Conservation (phyloP, 345 rosid genomes). For the Ceriops decandra region DNA sequence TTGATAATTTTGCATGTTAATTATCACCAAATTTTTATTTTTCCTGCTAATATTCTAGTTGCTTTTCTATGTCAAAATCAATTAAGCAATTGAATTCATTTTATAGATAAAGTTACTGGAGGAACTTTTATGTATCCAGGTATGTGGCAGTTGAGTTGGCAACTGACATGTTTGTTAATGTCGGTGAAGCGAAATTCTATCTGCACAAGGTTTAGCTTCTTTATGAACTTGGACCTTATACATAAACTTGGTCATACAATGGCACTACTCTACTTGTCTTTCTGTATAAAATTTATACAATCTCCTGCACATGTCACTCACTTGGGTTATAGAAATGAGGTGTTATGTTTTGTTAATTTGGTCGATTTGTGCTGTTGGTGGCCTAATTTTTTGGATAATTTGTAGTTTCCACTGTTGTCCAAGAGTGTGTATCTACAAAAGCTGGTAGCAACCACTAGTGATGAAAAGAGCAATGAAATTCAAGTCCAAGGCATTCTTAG, state of each 20-base stretch:
- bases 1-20: too few species aligned
- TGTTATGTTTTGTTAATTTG: not conserved
- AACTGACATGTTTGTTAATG: constrained; percentile 48
- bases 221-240: constrained; percentile 7
- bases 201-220: constrained; percentile 61
- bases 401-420: constrained; percentile 67
- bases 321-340: not conserved
- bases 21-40: too few species aligned
- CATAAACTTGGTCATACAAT: not conserved
- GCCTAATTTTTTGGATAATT: constrained; percentile 8
- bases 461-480: constrained; percentile 56
- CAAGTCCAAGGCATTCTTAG: constrained; percentile 65
- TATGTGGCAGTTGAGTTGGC: constrained; percentile 63
- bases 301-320: too few species aligned
- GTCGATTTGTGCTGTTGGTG: not conserved
- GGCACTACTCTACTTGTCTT: too few species aligned
- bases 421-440: constrained; percentile 65
- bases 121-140: constrained; percentile 30
- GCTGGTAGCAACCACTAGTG: constrained; percentile 42
- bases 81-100: not conserved
- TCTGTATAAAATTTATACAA: too few species aligned
- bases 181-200: constrained; percentile 55
- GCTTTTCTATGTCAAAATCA: too few species aligned
- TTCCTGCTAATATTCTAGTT: too few species aligned
- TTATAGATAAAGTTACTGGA: not conserved